Evolutionary conservation across 2,329 filamentous ascomycete genomes (phyloP), one percentile per base, ranked within the genome.

Genomic region (Venturia pyrina): DNA sequence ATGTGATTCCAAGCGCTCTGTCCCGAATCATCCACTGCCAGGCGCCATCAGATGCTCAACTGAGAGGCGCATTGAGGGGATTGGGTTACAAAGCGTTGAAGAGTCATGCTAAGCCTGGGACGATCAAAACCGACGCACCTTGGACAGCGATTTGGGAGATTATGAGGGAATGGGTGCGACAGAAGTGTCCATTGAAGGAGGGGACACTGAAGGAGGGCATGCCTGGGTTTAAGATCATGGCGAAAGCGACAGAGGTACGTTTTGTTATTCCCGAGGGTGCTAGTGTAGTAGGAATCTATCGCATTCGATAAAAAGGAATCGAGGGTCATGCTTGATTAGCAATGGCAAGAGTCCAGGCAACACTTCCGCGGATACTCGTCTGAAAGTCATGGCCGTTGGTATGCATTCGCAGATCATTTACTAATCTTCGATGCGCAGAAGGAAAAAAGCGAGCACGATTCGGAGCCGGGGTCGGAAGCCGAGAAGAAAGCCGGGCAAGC

Each of bases 81-180:
- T 81, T 96, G 1, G 95, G 93, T 7, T 98, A 96, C 74, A 83
- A 84, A 59, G 89, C 89, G 3, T 90, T 90, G 0, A 86, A 93
- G 71, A 96, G 90, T 70, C 95, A 99, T 76, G 91, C 91, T 71
- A 91, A 92, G 70, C 84, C 91, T 0, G 93, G 93, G 34, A 95
- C 90, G 72, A 87, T 98, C 76, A 96, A 96, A 79, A 98, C 95
- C 0, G 87, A 98, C 76, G 95, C 95, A 17, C 90, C 93, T 0
- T 99, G 92, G 92, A 81, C 81, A 5, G 87, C 91, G 0, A 84
- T 99, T 61, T 98, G 95, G 93, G 89, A 96, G 74, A 81, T 98
- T 37, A 95, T 98, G 86, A 84, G 90, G 34, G 92, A 96, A 77
- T 99, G 92, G 91, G 85, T 90, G 17, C 85, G 88, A 32, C 91